phyloP scores from a whole-genome alignment of 2,329 filamentous ascomycete genomes.

The Dactylellina sp. region DNA sequence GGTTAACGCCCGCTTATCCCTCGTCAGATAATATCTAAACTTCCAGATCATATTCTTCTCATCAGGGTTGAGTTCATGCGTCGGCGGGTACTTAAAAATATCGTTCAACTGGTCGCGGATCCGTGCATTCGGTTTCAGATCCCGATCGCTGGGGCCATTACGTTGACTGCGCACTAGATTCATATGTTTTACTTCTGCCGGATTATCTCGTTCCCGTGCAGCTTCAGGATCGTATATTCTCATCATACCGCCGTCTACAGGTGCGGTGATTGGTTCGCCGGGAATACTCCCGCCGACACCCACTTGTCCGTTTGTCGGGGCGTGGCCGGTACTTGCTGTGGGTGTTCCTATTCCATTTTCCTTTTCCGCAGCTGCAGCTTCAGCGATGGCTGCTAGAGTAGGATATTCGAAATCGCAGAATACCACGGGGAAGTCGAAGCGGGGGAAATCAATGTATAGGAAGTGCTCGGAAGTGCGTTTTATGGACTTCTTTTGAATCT shows the following conservation, averaged over 20 bases:
- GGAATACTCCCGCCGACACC: conserved; percentile 27
- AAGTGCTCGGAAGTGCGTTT: conserved; percentile 74
- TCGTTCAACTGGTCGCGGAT: conserved; percentile 91
- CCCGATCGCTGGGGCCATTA: conserved; percentile 92
- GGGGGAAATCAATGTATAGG: conserved; percentile 88
- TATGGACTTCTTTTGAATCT: conserved; percentile 68
- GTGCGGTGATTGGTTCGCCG: conserved; percentile 47
- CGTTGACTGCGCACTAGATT: conserved; percentile 90
- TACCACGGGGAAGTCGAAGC: conserved; percentile 94
- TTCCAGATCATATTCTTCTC: conserved; percentile 98
- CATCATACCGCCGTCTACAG: conserved; percentile 73
- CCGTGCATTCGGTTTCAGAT: conserved; percentile 95
- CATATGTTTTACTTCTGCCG: conserved; percentile 93
- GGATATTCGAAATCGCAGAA: conserved; percentile 92
- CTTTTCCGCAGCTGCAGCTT: conserved; percentile 31
- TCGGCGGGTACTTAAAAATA: conserved; percentile 92
- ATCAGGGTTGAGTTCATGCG: conserved; percentile 85
- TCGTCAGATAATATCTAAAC: conserved; percentile 91
- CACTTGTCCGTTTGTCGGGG: conserved; percentile 58
- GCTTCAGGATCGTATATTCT: conserved; percentile 94
- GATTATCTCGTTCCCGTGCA: conserved; percentile 82
- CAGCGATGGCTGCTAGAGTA: conserved; percentile 25
- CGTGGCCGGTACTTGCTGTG: conserved; percentile 64
- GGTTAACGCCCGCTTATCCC: conserved; percentile 90
- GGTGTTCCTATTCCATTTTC: conserved; percentile 40